phyloP scores from a whole-genome alignment of 148 eudicot genomes.

The Arbutus unedo region DNA sequence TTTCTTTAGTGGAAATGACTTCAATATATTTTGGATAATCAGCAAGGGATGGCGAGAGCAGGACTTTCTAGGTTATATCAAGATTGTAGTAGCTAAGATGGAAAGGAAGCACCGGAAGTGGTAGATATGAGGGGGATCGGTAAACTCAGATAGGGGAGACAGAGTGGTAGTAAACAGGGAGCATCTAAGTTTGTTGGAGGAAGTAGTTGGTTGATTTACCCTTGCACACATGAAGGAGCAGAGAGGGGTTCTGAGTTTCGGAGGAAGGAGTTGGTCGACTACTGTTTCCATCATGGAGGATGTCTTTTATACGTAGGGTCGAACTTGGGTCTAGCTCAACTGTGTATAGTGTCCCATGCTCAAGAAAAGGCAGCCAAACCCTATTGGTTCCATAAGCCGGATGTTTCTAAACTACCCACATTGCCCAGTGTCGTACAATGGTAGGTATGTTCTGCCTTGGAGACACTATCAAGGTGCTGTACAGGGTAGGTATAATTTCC shows the following conservation, averaged over 20 bases:
- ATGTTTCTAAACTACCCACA: neutral
- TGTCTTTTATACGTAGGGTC: neutral
- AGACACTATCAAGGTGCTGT: neutral
- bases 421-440: neutral
- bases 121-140: neutral
- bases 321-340: neutral
- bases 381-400: neutral
- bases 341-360: neutral
- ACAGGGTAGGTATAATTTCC: neutral
- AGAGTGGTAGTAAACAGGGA: neutral
- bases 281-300: neutral
- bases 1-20: neutral
- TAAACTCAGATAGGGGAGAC: neutral
- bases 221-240: neutral
- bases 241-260: neutral
- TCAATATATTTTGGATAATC: neutral
- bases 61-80: neutral
- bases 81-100: neutral
- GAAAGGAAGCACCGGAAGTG: neutral
- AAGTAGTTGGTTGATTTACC: neutral
- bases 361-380: neutral
- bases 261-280: neutral
- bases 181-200: neutral
- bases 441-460: neutral
- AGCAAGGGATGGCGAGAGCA: neutral